Base-by-base conservation (phyloP, 345 rosid genomes). In the Arabis alpina region DNA sequence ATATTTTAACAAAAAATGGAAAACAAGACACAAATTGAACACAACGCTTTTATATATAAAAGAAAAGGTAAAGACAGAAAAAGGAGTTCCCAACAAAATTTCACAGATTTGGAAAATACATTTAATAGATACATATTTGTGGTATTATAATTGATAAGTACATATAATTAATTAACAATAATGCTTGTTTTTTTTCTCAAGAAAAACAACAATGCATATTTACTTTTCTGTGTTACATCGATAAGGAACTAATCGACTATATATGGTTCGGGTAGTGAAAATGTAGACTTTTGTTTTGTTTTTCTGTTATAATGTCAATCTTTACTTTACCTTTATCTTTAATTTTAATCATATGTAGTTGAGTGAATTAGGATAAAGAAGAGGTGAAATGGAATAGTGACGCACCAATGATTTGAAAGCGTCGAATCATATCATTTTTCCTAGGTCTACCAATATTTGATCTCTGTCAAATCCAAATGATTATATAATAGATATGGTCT, bases 351-450 rank as follows among this genome's bases (percentile, higher is more conserved):
- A 73, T 73, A 28, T 13, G 24, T 56, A 72, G 64, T 64, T 47
- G 61, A 57, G 72, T 73, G 65, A 73, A 73, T 43, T 37, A 3
- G 59, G 72, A 50, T 59, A 73, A 66, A 73, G 61, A 12, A 58
- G 67, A 48, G 41, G 72, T 43, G 61, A 58, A 66, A 58, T 66
- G 55, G 54, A 66, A 66, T 58, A 49, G 72, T 66, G 77, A 58
- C 54, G 6, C 61, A 58, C 54, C 48, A 73, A 66, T 73, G 72
- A 73, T 73, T 73, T 73, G 66, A 50, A 73, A 73, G 72, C 15
- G 60, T 49, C 71, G 15, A 57, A 73, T 73, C 72, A 58, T 41
- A 73, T 59, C 30, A 58, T 40, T 66, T 8, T 49, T 49, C 30
- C 5, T 66, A 30, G 72, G 66, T 49, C 61, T 65, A 73, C 72